Evolutionary conservation across 2,329 filamentous ascomycete genomes (phyloP), one percentile per base, ranked within the genome.

Genomic region (Aspergillus cejpii): DNA sequence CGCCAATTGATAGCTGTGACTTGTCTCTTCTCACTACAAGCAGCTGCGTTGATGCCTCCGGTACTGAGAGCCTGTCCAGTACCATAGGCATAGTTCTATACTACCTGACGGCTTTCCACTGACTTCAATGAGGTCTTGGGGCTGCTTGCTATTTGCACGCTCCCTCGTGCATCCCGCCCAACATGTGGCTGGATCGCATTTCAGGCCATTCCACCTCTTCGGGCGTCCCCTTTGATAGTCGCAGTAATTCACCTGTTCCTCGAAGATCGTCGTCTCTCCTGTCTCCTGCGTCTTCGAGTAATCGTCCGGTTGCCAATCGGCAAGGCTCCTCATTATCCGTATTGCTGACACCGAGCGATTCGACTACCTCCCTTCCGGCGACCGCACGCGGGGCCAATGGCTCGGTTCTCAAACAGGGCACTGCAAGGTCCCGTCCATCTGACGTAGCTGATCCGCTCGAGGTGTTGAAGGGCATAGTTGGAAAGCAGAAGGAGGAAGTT

Each of bases 161-260:
- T 39, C 42, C 41, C 26, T 45, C 45, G 44, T 45, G 43, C 44
- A 39, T 38, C 42, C 41, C 44, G 37, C 38, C 36, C 39, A 67
- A 44, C 39, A 94, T 94, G 87, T 95, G 89, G 89, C 81, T 94
- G 62, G 89, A 95, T 72, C 84, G 89, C 65, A 81, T 94, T 54
- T 83, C 85, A 53, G 81, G 78, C 58, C 83, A 85, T 66, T 78
- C 82, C 45, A 81, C 79, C 64, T 72, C 80, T 68, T 74, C 79
- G 45, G 76, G 78, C 51, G 80, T 80, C 47, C 78, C 81, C 48
- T 75, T 76, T 48, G 81, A 56, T 39, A 64, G 77, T 63, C 81
- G 87, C 62, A 74, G 83, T 39, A 85, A 81, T 61, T 89, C 87
- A 51, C 85, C 87, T 38, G 76, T 82, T 21, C 77, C 80, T 31